Evolutionary conservation across 768 basidiomycete species (phyloP), one percentile per base, ranked within the genome.

Genomic region (Auriscalpium orientale): DNA sequence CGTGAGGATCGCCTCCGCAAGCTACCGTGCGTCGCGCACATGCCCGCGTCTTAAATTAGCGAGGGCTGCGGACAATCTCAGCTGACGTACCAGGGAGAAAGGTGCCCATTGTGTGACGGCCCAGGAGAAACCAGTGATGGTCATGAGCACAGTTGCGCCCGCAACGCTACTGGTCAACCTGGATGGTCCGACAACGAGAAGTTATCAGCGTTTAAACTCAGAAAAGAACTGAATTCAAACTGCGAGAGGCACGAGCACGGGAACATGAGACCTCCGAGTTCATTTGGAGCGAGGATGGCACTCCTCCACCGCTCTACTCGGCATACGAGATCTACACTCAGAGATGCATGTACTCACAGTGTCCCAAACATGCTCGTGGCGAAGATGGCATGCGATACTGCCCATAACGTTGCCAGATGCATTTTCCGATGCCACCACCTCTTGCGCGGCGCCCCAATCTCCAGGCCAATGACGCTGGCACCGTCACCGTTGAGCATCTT

Each of bases 91-190:
- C 65, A 98, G 70, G 0, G 92, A 84, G 70, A 91, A 95, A 3
- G 95, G 95, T 3, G 85, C 92, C 95, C 95, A 98, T 69, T 88
- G 87, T 0, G 86, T 81, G 51, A 98, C 78, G 6, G 93, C 92
- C 91, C 89, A 97, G n/a, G 89, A 87, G 63, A 97, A 87, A 0
- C 95, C 95, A 8, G 86, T 85, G 12, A 89, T 61, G 8, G 85
- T 80, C 51, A 97, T 81, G 57, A 98, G 77, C 12, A 84, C 55
- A 0, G 88, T 92, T 16, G 91, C 87, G 0, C 87, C 84, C 15
- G 65, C 65, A 0, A 94, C 87, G 15, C 77, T 82, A 9, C 80
- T 77, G 2, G 84, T 87, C 61, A 94, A 80, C 61, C 91, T 95
- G 64, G 21, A 53, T 51, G 58, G n/a, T 43, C 15, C 8, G 53